A percentile compares a stretch with the other conserved stretches of the same genome.
phyloP scores from a whole-genome alignment of 441 rosid species.

The Breynia disticha region DNA sequence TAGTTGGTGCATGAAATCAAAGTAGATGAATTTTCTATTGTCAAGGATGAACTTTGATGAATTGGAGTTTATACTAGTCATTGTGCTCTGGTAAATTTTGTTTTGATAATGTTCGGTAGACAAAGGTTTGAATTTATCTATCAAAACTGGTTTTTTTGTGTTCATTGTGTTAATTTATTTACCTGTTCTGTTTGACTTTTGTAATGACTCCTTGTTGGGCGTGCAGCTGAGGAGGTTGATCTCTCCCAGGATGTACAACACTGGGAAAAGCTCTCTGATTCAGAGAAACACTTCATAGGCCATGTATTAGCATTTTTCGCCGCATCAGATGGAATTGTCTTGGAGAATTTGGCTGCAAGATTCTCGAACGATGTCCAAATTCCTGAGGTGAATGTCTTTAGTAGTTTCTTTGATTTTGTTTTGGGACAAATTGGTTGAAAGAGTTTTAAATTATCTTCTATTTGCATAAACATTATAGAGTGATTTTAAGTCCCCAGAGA shows the following conservation, averaged over 20 bases:
- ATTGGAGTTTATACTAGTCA: no score
- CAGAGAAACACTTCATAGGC: constrained; percentile 72
- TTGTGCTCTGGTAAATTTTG: no score
- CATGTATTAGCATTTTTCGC: constrained; percentile 85
- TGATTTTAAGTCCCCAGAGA: no score
- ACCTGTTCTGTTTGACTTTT: background rate
- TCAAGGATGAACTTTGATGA: no score
- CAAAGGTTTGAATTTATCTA: no score
- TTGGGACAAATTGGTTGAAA: background rate
- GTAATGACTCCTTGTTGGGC: constrained; percentile 10
- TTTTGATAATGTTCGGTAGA: no score
- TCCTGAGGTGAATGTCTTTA: constrained; percentile 49
- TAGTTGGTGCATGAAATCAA: no score
- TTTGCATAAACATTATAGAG: background rate
- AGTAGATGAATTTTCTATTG: no score
- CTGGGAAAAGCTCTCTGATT: constrained; percentile 50
- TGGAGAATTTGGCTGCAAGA: constrained; percentile 83
- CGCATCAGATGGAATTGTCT: constrained; percentile 84
- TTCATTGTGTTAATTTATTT: background rate
- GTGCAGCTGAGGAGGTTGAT: constrained; percentile 90
- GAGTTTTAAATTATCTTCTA: no score
- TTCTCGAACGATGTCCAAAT: constrained; percentile 76
- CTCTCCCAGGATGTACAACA: constrained; percentile 74
- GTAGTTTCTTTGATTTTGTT: no score
- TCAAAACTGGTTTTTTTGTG: no score